A percentile compares a stretch with the other conserved stretches of the same genome.
Conservation (phyloP, 169 alveolate genomes). For the Plasmodium gonderi region DNA sequence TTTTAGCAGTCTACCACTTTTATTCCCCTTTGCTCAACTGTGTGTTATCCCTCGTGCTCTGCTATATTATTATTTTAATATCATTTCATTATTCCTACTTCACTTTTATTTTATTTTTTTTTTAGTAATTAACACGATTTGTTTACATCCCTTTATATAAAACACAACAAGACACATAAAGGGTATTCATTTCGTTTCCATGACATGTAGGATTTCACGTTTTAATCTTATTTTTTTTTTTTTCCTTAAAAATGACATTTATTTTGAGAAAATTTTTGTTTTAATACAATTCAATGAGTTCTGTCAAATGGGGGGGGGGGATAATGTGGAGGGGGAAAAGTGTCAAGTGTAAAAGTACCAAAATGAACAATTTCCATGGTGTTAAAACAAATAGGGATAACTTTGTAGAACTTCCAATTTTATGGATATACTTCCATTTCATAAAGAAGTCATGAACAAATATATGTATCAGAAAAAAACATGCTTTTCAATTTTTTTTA, state of each 20-base stretch:
- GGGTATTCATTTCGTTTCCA: conserved; percentile 8
- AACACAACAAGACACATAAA: neutral
- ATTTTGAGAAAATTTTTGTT: conserved; percentile 3
- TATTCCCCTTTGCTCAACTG: too few relatives aligned
- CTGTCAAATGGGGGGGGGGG: neutral
- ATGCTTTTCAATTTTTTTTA: neutral
- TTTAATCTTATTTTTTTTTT: conserved; percentile 16
- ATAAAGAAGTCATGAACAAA: neutral
- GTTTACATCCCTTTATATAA: neutral
- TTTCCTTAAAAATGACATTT: neutral
- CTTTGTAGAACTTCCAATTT: neutral
- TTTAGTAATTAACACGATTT: conserved; percentile 27
- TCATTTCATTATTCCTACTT: neutral
- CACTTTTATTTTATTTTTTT: neutral
- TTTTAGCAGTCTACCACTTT: too few relatives aligned
- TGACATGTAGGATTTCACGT: conserved; percentile 2
- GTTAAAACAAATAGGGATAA: neutral
- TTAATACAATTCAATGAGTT: conserved; percentile 1
- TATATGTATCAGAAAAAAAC: neutral
- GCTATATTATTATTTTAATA: neutral
- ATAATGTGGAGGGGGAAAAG: neutral
- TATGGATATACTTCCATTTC: neutral
- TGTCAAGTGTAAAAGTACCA: neutral
- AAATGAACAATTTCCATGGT: neutral
- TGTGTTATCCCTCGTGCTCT: neutral